Evolutionary conservation across 441 rosid species (phyloP).

Genomic region (Omphalea diandra): DNA sequence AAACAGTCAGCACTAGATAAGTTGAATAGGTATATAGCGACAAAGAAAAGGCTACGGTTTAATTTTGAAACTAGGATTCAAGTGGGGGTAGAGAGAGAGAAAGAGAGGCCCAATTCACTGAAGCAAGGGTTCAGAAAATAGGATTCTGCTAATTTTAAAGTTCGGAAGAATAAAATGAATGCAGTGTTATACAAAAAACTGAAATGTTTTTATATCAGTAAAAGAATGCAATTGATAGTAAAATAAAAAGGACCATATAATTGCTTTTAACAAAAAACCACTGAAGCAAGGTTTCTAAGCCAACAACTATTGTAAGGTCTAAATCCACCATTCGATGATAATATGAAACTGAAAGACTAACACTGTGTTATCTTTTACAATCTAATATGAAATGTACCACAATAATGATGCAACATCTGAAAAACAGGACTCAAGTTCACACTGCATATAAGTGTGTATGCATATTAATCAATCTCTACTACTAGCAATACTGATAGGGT

Average conservation of each 20-base stretch:
- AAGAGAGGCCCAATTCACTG: background rate
- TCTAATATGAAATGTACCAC: background rate
- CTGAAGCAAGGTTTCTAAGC: background rate
- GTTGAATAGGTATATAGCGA: conserved; percentile 4
- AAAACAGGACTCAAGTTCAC: background rate
- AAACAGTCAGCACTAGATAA: conserved; percentile 9
- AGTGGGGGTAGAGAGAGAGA: background rate
- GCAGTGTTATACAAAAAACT: background rate
- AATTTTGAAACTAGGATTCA: background rate
- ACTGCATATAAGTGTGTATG: background rate
- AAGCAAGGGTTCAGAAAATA: conserved; percentile 54
- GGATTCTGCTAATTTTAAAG: no score
- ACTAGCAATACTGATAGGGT: background rate
- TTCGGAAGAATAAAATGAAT: background rate
- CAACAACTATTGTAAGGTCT: background rate
- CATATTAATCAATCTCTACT: background rate
- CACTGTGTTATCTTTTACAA: no score
- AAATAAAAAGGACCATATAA: background rate
- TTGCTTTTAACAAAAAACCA: background rate
- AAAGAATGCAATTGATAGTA: background rate
- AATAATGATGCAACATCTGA: background rate
- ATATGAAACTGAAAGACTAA: background rate
- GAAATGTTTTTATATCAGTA: background rate
- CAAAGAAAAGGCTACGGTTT: background rate
- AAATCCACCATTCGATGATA: conserved; percentile 4